phyloP scores from a whole-genome alignment of 1,284 basidiomycete genomes.

The Ceratobasidium sp. region DNA sequence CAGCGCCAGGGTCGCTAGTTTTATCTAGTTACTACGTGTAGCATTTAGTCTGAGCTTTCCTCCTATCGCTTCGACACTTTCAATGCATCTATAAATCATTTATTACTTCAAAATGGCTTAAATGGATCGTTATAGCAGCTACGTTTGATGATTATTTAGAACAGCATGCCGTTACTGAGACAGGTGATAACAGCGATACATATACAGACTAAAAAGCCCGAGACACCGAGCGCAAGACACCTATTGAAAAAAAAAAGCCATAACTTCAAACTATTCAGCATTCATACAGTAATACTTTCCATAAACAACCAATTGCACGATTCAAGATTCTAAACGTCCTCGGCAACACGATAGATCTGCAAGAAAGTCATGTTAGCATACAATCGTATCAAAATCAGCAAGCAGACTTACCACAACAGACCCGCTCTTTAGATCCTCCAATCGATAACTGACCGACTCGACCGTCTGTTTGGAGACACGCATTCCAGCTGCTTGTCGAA shows the following conservation, averaged over 20 bases:
- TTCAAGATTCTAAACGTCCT: slow-evolving; percentile 28
- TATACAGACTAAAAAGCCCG: background rate
- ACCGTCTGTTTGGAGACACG: slow-evolving; percentile 65
- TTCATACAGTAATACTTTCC: slow-evolving; percentile 40
- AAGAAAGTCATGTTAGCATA: slow-evolving; percentile 12
- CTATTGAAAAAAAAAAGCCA: slow-evolving; percentile 6
- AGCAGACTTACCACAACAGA: slow-evolving; percentile 71
- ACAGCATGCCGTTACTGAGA: background rate
- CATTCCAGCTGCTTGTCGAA: slow-evolving; percentile 23
- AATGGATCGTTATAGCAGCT: background rate
- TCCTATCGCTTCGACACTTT: too few relatives aligned
- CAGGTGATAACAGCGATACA: background rate
- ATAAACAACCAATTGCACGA: slow-evolving; percentile 17
- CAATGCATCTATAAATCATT: too few relatives aligned
- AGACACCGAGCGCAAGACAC: background rate
- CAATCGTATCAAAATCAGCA: slow-evolving; percentile 34
- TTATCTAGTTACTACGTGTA: too few relatives aligned
- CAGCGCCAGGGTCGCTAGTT: too few relatives aligned
- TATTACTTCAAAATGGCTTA: too few relatives aligned
- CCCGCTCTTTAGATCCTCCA: slow-evolving; percentile 91
- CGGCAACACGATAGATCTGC: slow-evolving; percentile 37
- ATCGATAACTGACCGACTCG: slow-evolving; percentile 83
- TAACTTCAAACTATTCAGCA: slow-evolving; percentile 8
- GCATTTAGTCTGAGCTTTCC: too few relatives aligned
- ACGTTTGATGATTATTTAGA: background rate